These are phyloP conservation scores for Asterochloris sp. DNA, from an alignment of 139 green algal species.

Conservation along the genomic window DNA sequence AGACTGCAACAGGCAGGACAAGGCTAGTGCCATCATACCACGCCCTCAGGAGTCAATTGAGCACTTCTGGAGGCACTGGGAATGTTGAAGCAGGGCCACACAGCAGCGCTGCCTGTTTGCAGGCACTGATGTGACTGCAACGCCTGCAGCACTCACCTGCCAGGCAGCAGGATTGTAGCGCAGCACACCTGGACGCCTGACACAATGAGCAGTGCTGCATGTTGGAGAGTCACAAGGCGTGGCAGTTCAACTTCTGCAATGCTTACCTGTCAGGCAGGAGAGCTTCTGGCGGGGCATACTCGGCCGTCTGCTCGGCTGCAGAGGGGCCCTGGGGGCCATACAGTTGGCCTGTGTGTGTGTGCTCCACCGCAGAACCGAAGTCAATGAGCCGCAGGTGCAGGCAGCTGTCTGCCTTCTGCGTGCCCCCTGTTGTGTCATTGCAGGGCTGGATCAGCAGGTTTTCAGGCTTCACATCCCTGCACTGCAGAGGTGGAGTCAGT, in stretches of 20 bases:
- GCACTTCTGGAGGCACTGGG: no score
- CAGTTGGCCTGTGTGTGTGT: conserved; percentile 28
- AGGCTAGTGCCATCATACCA: no score
- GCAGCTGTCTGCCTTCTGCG: background rate
- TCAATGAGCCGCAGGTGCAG: conserved; percentile 66
- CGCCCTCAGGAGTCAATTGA: no score
- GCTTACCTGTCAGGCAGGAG: conserved; percentile 39
- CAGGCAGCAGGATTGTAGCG: no score
- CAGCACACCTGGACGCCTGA: no score
- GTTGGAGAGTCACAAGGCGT: no score
- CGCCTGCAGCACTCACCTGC: no score
- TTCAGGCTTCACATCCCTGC: conserved; percentile 69
- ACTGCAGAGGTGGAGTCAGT: conserved; percentile 1
- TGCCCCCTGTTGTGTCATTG: background rate
- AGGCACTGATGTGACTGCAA: no score
- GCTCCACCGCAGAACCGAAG: conserved; percentile 69
- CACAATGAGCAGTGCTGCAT: no score
- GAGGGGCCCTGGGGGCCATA: conserved; percentile 51
- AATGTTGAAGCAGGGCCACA: no score
- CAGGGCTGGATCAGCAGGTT: conserved; percentile 55
- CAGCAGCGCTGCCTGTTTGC: no score
- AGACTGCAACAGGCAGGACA: no score
- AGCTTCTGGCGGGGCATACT: conserved; percentile 72
- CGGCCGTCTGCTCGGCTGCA: conserved; percentile 51
- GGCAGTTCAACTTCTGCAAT: background rate